phyloP scores from a whole-genome alignment of 176 grass and related monocot species.

The barley (Hordeum vulgare) region MorexV3_pseudomolecules_assembly NC_058518.1:474556401-474556900 shows the following conservation, averaged over 20 bases:
- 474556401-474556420: constrained; percentile 26
- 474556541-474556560: constrained; percentile 27
- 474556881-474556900: constrained; percentile 2
- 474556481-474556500: constrained; percentile 20
- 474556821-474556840: constrained; percentile 27
- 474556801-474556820: constrained; percentile 27
- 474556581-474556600: constrained; percentile 10
- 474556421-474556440: constrained; percentile 29
- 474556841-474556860: not conserved
- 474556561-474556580: constrained; percentile 17
- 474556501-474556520: constrained; percentile 10
- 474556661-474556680: constrained; percentile 24
- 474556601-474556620: constrained; percentile 22
- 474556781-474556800: not conserved
- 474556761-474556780: not conserved
- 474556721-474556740: constrained; percentile 12
- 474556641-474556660: constrained; percentile 1
- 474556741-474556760: constrained; percentile 22
- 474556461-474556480: constrained; percentile 20
- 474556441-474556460: constrained; percentile 19
- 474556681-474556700: constrained; percentile 15
- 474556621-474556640: constrained; percentile 33
- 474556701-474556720: constrained; percentile 17
- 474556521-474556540: constrained; percentile 23
- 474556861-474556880: not conserved